These are phyloP conservation scores for Plantago major DNA, from an alignment of 257 asterid species.

Conservation along the genomic window DNA sequence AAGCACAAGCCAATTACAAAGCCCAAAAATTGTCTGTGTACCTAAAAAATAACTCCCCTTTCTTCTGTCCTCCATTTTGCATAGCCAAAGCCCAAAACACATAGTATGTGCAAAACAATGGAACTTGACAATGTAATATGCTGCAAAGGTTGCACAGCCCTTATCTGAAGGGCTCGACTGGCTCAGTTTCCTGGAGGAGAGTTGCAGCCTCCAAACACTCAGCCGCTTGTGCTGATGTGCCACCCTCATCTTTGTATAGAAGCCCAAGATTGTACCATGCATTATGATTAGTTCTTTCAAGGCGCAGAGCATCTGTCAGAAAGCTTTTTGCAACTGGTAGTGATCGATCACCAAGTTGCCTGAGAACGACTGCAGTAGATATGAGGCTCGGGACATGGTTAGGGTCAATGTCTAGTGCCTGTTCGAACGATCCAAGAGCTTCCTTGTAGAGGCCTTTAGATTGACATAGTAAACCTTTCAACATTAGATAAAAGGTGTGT, in stretches of 20 bases:
- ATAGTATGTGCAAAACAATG: background rate
- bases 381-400: constrained; percentile 77
- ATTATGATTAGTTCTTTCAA: constrained; percentile 62
- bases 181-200: constrained; percentile 73
- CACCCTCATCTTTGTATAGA: constrained; percentile 46
- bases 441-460: constrained; percentile 58
- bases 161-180: constrained; percentile 75
- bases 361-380: constrained; percentile 58
- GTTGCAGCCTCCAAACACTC: constrained; percentile 97
- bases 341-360: constrained; percentile 41
- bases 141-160: background rate
- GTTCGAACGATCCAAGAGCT: constrained; percentile 60
- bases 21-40: too few species aligned
- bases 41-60: too few species aligned
- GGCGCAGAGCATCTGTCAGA: constrained; percentile 68
- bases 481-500: constrained; percentile 3
- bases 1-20: too few species aligned
- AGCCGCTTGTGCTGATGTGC: constrained; percentile 43
- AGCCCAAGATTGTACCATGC: constrained; percentile 95
- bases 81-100: background rate
- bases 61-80: background rate
- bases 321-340: constrained; percentile 69
- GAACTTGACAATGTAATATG: background rate
- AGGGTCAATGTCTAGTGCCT: constrained; percentile 74
- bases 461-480: constrained; percentile 58